Conservation (phyloP, 768 basidiomycete genomes). For the Russula sp. region DNA sequence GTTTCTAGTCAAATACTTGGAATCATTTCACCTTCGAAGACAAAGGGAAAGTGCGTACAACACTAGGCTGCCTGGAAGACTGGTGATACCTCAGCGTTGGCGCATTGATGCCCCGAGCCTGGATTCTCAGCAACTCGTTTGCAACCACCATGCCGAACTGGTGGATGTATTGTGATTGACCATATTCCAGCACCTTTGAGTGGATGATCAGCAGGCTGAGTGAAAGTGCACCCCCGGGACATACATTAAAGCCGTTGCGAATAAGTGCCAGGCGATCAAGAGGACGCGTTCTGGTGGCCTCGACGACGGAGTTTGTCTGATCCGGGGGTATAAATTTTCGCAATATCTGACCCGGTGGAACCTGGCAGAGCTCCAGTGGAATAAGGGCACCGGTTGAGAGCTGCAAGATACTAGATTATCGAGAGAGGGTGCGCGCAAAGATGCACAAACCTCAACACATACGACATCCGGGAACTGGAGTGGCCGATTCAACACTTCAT, state of each 20-base stretch:
- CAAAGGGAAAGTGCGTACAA: slow-evolving; percentile 38
- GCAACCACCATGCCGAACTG: slow-evolving; percentile 66
- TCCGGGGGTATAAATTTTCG: slow-evolving; percentile 64
- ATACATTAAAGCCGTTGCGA: slow-evolving; percentile 45
- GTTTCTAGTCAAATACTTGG: slow-evolving; percentile 36
- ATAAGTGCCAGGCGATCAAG: slow-evolving; percentile 52
- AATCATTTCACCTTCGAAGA: background rate
- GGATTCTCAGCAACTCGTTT: slow-evolving; percentile 46
- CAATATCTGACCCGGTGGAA: slow-evolving; percentile 63
- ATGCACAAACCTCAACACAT: slow-evolving; percentile 58
- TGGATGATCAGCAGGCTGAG: slow-evolving; percentile 1
- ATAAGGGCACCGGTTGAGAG: slow-evolving; percentile 55
- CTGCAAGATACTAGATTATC: slow-evolving; percentile 31
- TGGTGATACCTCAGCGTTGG: slow-evolving; percentile 63
- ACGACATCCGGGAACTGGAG: slow-evolving; percentile 56
- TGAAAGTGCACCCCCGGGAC: background rate
- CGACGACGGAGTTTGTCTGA: slow-evolving; percentile 53
- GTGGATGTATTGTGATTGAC: slow-evolving; percentile 46
- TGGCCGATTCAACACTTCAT: slow-evolving; percentile 42
- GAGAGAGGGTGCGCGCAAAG: background rate
- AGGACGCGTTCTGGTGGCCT: slow-evolving; percentile 62
- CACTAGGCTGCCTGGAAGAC: slow-evolving; percentile 48
- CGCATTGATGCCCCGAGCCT: slow-evolving; percentile 56
- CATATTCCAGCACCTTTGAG: slow-evolving; percentile 43
- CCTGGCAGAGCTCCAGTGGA: slow-evolving; percentile 61